Evolutionary conservation across 176 grass and related monocot genomes (phyloP).

Genomic region (Bonia amplexicaulis): DNA sequence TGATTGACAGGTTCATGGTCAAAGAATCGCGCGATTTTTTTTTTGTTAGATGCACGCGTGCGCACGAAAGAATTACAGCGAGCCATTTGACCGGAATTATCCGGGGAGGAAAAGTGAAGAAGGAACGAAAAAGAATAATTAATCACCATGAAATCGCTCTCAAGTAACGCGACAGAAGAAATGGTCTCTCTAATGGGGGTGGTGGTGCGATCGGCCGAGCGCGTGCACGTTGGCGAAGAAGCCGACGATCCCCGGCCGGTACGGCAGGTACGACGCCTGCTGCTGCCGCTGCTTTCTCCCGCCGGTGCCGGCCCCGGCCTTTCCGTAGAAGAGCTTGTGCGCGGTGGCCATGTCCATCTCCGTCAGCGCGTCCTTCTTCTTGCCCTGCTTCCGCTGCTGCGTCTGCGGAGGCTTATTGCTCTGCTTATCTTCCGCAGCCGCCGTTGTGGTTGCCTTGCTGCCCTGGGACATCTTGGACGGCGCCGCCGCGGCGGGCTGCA

Average conservation of each 20-base stretch:
- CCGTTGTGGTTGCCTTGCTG: not conserved
- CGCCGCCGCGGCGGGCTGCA: not conserved
- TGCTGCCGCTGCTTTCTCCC: not conserved
- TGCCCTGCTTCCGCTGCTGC: not conserved
- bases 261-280: conserved; percentile 47
- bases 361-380: conserved; percentile 2
- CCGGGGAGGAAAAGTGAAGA: not conserved
- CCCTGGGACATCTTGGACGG: not conserved
- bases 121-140: not conserved
- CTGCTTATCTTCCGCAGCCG: not conserved
- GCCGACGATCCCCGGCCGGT: conserved; percentile 42
- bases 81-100: not conserved
- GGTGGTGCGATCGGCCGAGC: conserved; percentile 42
- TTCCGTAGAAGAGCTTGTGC: conserved; percentile 59
- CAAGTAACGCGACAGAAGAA: not conserved
- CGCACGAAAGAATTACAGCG: not conserved
- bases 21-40: not conserved
- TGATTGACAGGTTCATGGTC: conserved; percentile 1
- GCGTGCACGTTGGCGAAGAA: conserved; percentile 46
- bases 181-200: not conserved
- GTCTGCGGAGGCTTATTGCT: not conserved
- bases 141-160: not conserved
- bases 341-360: conserved; percentile 62
- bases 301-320: not conserved
- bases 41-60: not conserved